Conservation (phyloP, 345 rosid genomes). For the Murraya koenigii region DNA sequence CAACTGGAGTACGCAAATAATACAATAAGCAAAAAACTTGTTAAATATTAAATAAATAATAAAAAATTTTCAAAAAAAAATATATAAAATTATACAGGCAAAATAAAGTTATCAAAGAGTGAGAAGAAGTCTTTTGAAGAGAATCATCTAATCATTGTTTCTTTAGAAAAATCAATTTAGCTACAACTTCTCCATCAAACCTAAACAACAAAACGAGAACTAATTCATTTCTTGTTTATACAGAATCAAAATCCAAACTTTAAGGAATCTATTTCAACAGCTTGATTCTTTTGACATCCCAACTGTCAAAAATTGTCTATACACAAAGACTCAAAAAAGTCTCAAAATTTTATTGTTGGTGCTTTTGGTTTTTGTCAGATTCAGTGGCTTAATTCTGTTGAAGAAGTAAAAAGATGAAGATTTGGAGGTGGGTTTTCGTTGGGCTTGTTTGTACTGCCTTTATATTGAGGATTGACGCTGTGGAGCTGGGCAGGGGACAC, state of each 20-base stretch:
- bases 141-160: slow-evolving; percentile 10
- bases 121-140: too few relatives aligned
- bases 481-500: slow-evolving; percentile 63
- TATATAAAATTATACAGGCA: too few relatives aligned
- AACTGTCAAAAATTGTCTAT: slow-evolving; percentile 19
- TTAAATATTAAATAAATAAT: too few relatives aligned
- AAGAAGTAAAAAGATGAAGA: slow-evolving; percentile 37
- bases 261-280: slow-evolving; percentile 32
- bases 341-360: background rate
- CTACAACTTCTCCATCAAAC: slow-evolving; percentile 35
- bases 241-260: slow-evolving; percentile 18
- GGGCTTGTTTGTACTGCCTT: slow-evolving; percentile 40
- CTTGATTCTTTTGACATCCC: slow-evolving; percentile 37
- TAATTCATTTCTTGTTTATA: slow-evolving; percentile 12
- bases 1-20: background rate
- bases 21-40: background rate
- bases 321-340: background rate
- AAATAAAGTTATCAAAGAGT: too few relatives aligned
- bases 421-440: slow-evolving; percentile 49
- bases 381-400: background rate
- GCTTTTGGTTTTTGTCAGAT: slow-evolving; percentile 10
- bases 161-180: slow-evolving; percentile 14
- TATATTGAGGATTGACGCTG: slow-evolving; percentile 39
- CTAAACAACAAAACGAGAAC: background rate
- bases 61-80: background rate